Percentiles rank a stretch among this genome's conserved stretches.
Evolutionary conservation across 148 eudicot genomes (phyloP).

Genomic region (Silene uniflora): DNA sequence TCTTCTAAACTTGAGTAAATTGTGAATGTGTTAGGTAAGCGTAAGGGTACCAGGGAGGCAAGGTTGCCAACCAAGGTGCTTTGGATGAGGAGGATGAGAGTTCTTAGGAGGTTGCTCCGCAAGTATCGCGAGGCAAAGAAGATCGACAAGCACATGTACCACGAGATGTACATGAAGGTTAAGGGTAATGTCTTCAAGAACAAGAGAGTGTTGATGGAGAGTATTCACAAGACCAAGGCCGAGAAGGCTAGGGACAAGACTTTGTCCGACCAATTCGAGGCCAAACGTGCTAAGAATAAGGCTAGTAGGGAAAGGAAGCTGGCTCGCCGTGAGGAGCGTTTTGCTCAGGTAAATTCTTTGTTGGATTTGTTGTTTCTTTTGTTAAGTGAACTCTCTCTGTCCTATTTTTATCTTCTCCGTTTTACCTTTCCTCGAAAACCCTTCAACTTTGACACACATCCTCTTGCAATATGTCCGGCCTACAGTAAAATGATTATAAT

Average conservation of each 20-base stretch:
- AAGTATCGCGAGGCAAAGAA: conserved; percentile 82
- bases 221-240: conserved; percentile 86
- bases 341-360: conserved; percentile 46
- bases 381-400: too few species aligned
- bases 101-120: conserved; percentile 74
- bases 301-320: conserved; percentile 74
- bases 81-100: conserved; percentile 90
- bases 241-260: conserved; percentile 94
- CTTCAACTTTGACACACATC: too few species aligned
- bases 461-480: too few species aligned
- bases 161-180: conserved; percentile 89
- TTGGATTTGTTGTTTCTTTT: background rate
- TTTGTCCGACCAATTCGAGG: conserved; percentile 80
- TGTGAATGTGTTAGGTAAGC: conserved; percentile 49
- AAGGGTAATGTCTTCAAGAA: conserved; percentile 88
- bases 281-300: conserved; percentile 82
- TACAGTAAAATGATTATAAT: too few species aligned
- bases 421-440: too few species aligned
- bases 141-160: conserved; percentile 92
- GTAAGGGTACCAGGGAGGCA: conserved; percentile 91
- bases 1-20: too few species aligned
- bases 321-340: conserved; percentile 72
- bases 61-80: conserved; percentile 75
- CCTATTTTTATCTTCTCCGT: too few species aligned
- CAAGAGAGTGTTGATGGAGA: conserved; percentile 81